phyloP scores from a whole-genome alignment of 192 early-diverging fungal genomes.

The Gaertneriomyces semiglobifer region DNA sequence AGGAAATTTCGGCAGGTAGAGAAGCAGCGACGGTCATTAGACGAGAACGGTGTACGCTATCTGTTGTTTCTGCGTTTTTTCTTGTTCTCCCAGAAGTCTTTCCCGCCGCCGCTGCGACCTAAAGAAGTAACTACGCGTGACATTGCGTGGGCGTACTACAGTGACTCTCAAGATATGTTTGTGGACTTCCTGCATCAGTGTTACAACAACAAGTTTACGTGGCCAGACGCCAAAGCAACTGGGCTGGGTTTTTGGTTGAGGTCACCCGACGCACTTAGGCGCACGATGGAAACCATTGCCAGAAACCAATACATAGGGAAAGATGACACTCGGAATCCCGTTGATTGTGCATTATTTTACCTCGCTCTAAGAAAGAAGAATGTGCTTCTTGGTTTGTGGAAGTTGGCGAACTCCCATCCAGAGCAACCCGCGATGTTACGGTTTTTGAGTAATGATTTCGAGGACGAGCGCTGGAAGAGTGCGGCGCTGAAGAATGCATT shows the following conservation, averaged over 20 bases:
- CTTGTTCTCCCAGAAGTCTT: conserved; percentile 46
- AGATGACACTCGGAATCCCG: conserved; percentile 65
- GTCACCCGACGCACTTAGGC: conserved; percentile 63
- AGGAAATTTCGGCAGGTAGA: conserved; percentile 52
- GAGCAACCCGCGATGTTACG: conserved; percentile 86
- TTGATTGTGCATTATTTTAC: conserved; percentile 84
- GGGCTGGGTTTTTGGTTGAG: conserved; percentile 86
- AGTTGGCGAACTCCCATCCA: conserved; percentile 71
- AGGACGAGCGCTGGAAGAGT: conserved; percentile 81
- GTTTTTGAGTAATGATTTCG: conserved; percentile 92
- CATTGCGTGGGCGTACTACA: conserved; percentile 80
- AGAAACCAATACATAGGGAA: conserved; percentile 78
- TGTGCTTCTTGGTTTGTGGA: conserved; percentile 87
- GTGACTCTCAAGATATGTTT: conserved; percentile 76
- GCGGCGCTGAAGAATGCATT: conserved; percentile 98
- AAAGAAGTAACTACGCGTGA: conserved; percentile 50
- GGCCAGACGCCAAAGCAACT: conserved; percentile 75
- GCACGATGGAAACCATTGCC: conserved; percentile 81
- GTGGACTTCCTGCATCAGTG: conserved; percentile 53
- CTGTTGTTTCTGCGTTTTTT: conserved; percentile 68
- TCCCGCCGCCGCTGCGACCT: conserved; percentile 10
- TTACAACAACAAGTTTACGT: conserved; percentile 63
- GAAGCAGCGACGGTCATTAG: conserved; percentile 66
- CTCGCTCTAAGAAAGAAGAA: conserved; percentile 87
- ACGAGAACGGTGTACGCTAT: conserved; percentile 84